Conservation (phyloP, 2,329 filamentous ascomycete species). For the Westerdykella ornata region DNA sequence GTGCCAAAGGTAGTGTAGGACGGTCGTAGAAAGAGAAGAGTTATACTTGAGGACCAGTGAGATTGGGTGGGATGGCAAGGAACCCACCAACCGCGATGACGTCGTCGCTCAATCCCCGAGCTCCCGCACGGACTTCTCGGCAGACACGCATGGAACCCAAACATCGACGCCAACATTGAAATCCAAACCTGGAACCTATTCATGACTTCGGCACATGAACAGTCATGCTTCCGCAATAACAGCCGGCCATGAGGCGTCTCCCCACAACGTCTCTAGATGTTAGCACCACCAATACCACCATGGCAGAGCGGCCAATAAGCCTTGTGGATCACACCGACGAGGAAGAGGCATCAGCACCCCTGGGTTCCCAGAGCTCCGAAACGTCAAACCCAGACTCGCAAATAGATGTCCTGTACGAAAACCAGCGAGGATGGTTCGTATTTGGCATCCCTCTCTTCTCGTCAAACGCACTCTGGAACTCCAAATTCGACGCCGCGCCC, state of each 20-base stretch:
- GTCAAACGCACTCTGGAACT: slow-evolving; percentile 61
- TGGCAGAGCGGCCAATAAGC: slow-evolving; percentile 57
- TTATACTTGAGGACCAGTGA: slow-evolving; percentile 1
- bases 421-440: slow-evolving; percentile 83
- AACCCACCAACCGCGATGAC: slow-evolving; percentile 17
- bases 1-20: slow-evolving; percentile 2
- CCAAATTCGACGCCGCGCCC: slow-evolving; percentile 74
- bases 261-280: too few relatives aligned
- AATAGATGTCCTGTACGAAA: slow-evolving; percentile 88
- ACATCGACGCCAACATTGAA: too few relatives aligned
- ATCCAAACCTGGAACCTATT: too few relatives aligned
- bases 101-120: slow-evolving; percentile 7
- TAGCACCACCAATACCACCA: slow-evolving; percentile 5
- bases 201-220: slow-evolving; percentile 8
- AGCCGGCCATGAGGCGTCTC: slow-evolving; percentile 9
- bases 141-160: too few relatives aligned
- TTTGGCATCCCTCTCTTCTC: slow-evolving; percentile 91
- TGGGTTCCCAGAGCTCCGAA: slow-evolving; percentile 8
- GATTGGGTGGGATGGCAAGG: slow-evolving; percentile 13
- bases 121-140: slow-evolving; percentile 15
- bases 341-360: slow-evolving; percentile 25
- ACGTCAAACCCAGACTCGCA: slow-evolving; percentile 21
- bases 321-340: slow-evolving; percentile 54
- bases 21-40: slow-evolving; percentile 17
- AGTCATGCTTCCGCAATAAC: slow-evolving; percentile 27